Evolutionary conservation across 202 grass and related monocot species (phyloP).

Genomic region (Saccharum hybrid): DNA sequence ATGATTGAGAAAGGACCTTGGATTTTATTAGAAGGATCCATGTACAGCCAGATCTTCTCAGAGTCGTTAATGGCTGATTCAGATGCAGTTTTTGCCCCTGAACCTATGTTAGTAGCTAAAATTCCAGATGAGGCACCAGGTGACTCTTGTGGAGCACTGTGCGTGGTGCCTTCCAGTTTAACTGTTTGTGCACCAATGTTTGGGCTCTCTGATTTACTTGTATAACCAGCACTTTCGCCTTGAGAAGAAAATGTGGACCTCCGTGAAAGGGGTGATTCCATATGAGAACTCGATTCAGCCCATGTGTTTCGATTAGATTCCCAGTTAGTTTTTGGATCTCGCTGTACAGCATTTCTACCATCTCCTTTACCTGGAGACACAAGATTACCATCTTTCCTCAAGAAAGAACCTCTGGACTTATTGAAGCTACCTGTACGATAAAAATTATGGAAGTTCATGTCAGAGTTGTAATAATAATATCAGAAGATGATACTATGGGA

Average conservation of each 20-base stretch:
- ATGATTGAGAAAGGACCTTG: constrained; percentile 94
- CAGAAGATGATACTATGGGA: not conserved
- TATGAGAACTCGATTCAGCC: constrained; percentile 51
- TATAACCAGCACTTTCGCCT: constrained; percentile 46
- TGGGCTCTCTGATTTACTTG: constrained; percentile 47
- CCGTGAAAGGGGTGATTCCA: constrained; percentile 54
- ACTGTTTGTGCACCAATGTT: constrained; percentile 40
- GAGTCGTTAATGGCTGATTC: constrained; percentile 62
- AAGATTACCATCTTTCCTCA: constrained; percentile 72
- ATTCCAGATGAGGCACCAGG: constrained; percentile 46
- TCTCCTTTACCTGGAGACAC: constrained; percentile 72
- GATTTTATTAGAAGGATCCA: constrained; percentile 85
- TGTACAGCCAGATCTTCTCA: constrained; percentile 94
- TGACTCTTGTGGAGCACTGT: constrained; percentile 43
- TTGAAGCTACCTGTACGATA: constrained; percentile 69
- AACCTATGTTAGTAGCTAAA: constrained; percentile 33
- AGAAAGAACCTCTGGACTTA: constrained; percentile 66
- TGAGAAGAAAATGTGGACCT: constrained; percentile 54
- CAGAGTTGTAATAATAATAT: constrained; percentile 44
- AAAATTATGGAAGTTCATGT: constrained; percentile 40
- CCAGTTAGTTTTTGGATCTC: constrained; percentile 60
- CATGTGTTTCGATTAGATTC: constrained; percentile 60
- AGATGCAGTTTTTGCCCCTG: constrained; percentile 28
- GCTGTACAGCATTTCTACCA: constrained; percentile 50
- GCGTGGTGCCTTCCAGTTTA: constrained; percentile 42